Conservation (phyloP, 306 rosid species). For the Canavalia ensiformis region DNA sequence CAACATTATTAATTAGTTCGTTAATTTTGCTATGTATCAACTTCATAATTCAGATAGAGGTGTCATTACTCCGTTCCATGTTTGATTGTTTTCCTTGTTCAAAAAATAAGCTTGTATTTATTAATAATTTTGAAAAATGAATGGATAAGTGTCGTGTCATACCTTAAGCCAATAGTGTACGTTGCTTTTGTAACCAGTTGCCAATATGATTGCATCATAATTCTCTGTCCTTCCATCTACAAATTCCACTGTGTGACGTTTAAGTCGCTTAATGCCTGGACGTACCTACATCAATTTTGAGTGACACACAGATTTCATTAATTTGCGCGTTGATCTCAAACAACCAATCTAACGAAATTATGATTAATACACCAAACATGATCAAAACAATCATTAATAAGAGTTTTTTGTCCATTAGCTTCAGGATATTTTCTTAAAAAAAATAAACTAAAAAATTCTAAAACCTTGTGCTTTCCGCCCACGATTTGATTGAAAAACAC, state of each 20-base stretch:
- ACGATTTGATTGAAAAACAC: conserved; percentile 51
- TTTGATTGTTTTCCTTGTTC: neutral
- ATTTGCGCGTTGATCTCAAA: conserved; percentile 24
- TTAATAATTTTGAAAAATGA: neutral
- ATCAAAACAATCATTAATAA: conserved; percentile 36
- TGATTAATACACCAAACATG: conserved; percentile 39
- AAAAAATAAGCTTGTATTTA: neutral
- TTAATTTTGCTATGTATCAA: conserved; percentile 39
- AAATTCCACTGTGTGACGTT: conserved; percentile 76
- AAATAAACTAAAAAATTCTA: neutral
- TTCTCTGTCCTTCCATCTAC: conserved; percentile 70
- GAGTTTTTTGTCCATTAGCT: conserved; percentile 36
- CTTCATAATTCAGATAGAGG: conserved; percentile 11
- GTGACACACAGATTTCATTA: conserved; percentile 49
- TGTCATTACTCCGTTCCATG: neutral
- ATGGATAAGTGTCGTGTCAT: conserved; percentile 8
- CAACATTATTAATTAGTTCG: neutral
- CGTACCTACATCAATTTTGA: conserved; percentile 66
- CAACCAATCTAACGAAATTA: conserved; percentile 32
- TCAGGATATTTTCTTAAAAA: neutral
- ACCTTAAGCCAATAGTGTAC: conserved; percentile 99
- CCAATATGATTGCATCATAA: conserved; percentile 88
- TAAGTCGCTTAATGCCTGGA: conserved; percentile 81
- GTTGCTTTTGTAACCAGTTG: conserved; percentile 98
- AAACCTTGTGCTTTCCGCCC: conserved; percentile 27